Conservation (phyloP, 1,139 yeast species). For the Lodderomyces beijingensis region DNA sequence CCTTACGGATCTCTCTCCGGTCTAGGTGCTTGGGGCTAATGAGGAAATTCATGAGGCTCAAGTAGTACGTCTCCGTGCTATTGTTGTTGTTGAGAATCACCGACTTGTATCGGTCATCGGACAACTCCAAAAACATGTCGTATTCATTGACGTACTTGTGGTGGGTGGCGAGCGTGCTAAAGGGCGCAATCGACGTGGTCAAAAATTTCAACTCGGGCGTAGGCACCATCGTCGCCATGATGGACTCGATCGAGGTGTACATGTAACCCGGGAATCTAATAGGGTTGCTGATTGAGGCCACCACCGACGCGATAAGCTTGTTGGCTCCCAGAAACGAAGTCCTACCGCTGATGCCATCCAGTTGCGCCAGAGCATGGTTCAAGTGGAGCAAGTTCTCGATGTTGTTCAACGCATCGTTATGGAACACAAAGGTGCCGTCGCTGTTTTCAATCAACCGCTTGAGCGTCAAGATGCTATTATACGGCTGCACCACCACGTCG, state of each 20-base stretch:
- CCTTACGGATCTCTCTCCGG: slow-evolving; percentile 75
- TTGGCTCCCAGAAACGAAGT: slow-evolving; percentile 69
- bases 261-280: slow-evolving; percentile 88
- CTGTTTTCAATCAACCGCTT: slow-evolving; percentile 78
- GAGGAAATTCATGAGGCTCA: slow-evolving; percentile 70
- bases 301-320: slow-evolving; percentile 78
- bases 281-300: slow-evolving; percentile 83
- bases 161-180: slow-evolving; percentile 42
- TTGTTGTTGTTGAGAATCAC: slow-evolving; percentile 37
- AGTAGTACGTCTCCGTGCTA: slow-evolving; percentile 28
- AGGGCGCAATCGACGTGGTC: slow-evolving; percentile 85
- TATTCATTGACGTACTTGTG: slow-evolving; percentile 73
- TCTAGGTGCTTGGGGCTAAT: slow-evolving; percentile 59
- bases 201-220: slow-evolving; percentile 87
- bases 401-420: slow-evolving; percentile 76
- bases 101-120: slow-evolving; percentile 78
- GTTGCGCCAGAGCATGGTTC: not conserved
- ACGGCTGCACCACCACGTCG: slow-evolving; percentile 96
- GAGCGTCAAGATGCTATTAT: slow-evolving; percentile 79
- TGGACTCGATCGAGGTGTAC: slow-evolving; percentile 81
- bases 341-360: not conserved
- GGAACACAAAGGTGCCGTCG: slow-evolving; percentile 84
- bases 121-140: slow-evolving; percentile 77
- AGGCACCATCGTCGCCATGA: slow-evolving; percentile 79
- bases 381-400: slow-evolving; percentile 49